These are phyloP conservation scores for Trichomonas vaginalis DNA, from an alignment of 208 protist genomes.

Conservation along the genomic window DNA sequence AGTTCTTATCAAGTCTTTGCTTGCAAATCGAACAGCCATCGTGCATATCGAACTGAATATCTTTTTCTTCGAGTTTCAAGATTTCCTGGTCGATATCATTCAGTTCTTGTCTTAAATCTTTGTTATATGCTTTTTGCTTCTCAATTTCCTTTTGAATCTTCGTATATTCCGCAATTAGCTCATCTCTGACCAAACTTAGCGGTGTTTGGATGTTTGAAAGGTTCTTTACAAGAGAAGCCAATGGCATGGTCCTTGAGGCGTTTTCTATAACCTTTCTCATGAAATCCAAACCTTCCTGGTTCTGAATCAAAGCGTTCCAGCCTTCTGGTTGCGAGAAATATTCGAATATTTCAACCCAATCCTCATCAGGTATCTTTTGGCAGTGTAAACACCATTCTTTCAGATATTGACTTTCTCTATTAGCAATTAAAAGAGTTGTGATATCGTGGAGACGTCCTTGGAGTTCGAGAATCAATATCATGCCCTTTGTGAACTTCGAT, in stretches of 20 bases:
- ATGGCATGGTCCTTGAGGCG: neutral
- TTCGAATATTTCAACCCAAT: neutral
- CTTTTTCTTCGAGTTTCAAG: neutral
- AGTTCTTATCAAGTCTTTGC: neutral
- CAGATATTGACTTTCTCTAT: neutral
- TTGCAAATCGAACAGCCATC: neutral
- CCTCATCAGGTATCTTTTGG: neutral
- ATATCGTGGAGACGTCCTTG: neutral
- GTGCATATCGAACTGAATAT: neutral
- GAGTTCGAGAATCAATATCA: neutral
- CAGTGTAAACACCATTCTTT: neutral
- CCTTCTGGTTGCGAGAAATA: neutral
- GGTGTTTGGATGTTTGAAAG: neutral
- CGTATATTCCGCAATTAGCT: neutral
- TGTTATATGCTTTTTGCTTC: neutral
- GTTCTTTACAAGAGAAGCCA: neutral
- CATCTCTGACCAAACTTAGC: neutral
- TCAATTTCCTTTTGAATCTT: neutral
- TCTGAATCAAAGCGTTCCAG: neutral
- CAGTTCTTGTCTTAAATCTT: neutral
- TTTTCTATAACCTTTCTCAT: neutral
- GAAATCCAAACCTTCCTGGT: neutral
- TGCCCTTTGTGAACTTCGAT: neutral
- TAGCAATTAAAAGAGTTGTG: neutral
- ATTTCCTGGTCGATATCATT: neutral